Evolutionary conservation across 2,329 filamentous ascomycete species (phyloP).

Genomic region (Ceratocystis smalleyi): DNA sequence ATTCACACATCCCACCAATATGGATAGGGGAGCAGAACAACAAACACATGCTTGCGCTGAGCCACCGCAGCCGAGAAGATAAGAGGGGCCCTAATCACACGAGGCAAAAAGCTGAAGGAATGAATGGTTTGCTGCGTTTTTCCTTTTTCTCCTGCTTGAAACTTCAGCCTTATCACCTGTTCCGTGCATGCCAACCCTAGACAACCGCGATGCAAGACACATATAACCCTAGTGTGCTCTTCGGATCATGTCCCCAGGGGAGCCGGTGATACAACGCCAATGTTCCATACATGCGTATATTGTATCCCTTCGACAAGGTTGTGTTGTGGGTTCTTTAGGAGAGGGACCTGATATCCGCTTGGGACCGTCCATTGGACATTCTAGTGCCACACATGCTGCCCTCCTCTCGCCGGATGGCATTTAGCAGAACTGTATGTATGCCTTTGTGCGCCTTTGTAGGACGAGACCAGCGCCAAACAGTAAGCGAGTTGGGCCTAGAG

Average conservation of each 20-base stretch:
- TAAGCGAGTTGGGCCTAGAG: not conserved
- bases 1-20: not conserved
- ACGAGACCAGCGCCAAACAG: not conserved
- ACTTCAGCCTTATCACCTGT: not conserved
- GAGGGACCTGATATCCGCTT: not conserved
- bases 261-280: not conserved
- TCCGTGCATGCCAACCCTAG: not conserved
- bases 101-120: not conserved
- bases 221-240: not conserved
- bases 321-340: not conserved
- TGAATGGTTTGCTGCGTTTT: not conserved
- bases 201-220: not conserved
- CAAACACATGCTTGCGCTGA: not conserved
- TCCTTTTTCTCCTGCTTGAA: not conserved
- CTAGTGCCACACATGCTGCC: not conserved
- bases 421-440: not conserved
- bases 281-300: not conserved
- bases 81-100: not conserved
- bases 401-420: not conserved
- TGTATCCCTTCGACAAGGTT: not conserved
- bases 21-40: not conserved
- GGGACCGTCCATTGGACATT: not conserved
- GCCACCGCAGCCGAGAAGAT: not conserved
- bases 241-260: not conserved
- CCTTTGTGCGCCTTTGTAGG: not conserved